These are phyloP conservation scores for Kwoniella heveanensis DNA, from an alignment of 768 basidiomycete species.

Conservation along the genomic window DNA sequence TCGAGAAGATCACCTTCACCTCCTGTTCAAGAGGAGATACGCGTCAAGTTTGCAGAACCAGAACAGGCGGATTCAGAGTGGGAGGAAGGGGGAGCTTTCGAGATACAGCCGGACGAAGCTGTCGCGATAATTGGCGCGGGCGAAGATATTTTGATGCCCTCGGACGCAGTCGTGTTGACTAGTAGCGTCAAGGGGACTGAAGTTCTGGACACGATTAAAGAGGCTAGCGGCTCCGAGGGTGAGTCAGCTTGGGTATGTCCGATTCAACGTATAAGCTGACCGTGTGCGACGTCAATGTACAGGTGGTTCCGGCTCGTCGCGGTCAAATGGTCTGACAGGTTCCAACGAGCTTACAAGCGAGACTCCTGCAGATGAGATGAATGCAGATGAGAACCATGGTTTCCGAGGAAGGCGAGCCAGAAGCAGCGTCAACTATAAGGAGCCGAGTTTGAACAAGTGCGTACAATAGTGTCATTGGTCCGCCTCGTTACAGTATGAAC, in stretches of 20 bases:
- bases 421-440: conserved; percentile 53
- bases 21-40: not conserved
- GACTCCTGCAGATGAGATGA: not conserved
- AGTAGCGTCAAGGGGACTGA: not conserved
- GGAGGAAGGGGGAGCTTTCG: conserved; percentile 23
- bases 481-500: no score
- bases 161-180: not conserved
- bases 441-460: conserved; percentile 51
- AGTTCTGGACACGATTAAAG: conserved; percentile 13
- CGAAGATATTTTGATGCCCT: conserved; percentile 9
- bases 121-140: not conserved
- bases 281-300: no score
- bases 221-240: conserved; percentile 17
- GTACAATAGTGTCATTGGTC: no score
- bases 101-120: conserved; percentile 6
- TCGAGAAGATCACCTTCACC: conserved; percentile 14
- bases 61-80: conserved; percentile 18
- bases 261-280: no score
- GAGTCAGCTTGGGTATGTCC: conserved; percentile 6
- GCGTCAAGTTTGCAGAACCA: not conserved
- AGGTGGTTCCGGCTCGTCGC: conserved; percentile 6
- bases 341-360: not conserved
- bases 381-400: conserved; percentile 6
- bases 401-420: conserved; percentile 35
- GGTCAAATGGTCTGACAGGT: not conserved